Percentiles rank a stretch among this genome's conserved stretches.
Evolutionary conservation across 192 early-diverging fungal genomes (phyloP).

Genomic region (Coemansia sp.): DNA sequence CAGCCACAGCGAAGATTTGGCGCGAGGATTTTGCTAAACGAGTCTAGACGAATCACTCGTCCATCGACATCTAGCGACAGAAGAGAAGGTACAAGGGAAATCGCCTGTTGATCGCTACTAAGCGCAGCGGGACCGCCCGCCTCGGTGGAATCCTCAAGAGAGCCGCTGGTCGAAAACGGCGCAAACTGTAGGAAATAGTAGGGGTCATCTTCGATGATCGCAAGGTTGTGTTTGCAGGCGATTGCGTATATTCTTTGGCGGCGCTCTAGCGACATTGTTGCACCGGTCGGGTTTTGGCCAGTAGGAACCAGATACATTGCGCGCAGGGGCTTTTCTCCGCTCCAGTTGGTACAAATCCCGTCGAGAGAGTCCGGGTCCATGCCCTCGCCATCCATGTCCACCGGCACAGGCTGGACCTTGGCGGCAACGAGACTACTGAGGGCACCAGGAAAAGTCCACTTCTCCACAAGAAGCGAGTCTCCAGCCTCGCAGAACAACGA

Average conservation of each 20-base stretch:
- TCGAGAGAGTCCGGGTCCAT: conserved; percentile 63
- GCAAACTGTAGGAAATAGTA: conserved; percentile 87
- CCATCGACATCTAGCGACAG: conserved; percentile 86
- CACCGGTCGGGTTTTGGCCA: conserved; percentile 89
- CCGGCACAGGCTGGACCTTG: conserved; percentile 48
- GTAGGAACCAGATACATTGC: conserved; percentile 78
- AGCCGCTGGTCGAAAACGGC: conserved; percentile 5
- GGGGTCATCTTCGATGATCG: conserved; percentile 95
- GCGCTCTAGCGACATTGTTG: conserved; percentile 72
- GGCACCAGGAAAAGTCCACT: conserved; percentile 62
- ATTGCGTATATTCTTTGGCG: conserved; percentile 78
- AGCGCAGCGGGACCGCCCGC: neutral
- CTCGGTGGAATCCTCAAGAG: neutral
- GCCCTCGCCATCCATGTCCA: conserved; percentile 63
- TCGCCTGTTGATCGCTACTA: neutral
- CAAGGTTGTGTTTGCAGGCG: conserved; percentile 70
- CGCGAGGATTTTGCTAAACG: conserved; percentile 89
- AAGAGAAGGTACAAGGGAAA: conserved; percentile 68
- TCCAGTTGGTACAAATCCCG: conserved; percentile 55
- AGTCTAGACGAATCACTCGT: conserved; percentile 89
- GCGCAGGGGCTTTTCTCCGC: conserved; percentile 36
- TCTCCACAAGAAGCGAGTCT: conserved; percentile 60
- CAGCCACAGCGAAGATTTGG: conserved; percentile 86
- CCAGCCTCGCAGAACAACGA: conserved; percentile 59
- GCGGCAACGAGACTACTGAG: conserved; percentile 54